Conservation (phyloP, 768 basidiomycete species). For the Pulveroboletus sp. region DNA sequence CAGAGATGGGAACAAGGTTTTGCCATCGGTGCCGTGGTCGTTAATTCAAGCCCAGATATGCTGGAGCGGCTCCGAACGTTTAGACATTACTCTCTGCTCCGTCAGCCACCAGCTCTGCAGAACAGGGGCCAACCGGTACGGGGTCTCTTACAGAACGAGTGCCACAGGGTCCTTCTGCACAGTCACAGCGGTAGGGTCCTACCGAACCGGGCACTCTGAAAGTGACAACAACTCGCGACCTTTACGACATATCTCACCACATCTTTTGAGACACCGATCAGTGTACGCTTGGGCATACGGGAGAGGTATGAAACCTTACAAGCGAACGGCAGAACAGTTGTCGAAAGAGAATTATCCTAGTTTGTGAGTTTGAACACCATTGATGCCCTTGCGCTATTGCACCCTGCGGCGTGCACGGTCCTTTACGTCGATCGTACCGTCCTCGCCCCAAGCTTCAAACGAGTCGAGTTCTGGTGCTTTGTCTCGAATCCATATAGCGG, state of each 20-base stretch:
- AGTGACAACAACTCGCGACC: constrained; percentile 6
- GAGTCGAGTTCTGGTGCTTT: neutral
- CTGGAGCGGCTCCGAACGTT: neutral
- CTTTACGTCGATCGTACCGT: constrained; percentile 2
- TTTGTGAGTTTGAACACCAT: neutral
- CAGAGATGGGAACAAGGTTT: constrained; percentile 17
- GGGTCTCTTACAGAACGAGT: neutral
- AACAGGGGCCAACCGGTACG: constrained; percentile 8
- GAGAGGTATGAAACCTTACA: neutral
- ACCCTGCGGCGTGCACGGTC: neutral
- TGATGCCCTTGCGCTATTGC: neutral
- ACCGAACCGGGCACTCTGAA: constrained; percentile 13
- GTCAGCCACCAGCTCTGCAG: constrained; percentile 1
- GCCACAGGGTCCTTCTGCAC: constrained; percentile 21
- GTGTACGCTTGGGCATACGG: neutral
- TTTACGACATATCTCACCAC: constrained; percentile 15
- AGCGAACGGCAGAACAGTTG: neutral
- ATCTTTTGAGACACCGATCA: constrained; percentile 13
- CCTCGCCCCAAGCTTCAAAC: neutral
- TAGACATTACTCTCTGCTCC: neutral
- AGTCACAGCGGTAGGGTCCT: constrained; percentile 7
- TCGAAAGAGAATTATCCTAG: constrained; percentile 1
- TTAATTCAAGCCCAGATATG: neutral
- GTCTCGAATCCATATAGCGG: neutral
- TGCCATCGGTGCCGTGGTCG: constrained; percentile 1